Evolutionary conservation across 2,329 filamentous ascomycete genomes (phyloP), one percentile per base, ranked within the genome.

Genomic region (Fusarium metavorans): DNA sequence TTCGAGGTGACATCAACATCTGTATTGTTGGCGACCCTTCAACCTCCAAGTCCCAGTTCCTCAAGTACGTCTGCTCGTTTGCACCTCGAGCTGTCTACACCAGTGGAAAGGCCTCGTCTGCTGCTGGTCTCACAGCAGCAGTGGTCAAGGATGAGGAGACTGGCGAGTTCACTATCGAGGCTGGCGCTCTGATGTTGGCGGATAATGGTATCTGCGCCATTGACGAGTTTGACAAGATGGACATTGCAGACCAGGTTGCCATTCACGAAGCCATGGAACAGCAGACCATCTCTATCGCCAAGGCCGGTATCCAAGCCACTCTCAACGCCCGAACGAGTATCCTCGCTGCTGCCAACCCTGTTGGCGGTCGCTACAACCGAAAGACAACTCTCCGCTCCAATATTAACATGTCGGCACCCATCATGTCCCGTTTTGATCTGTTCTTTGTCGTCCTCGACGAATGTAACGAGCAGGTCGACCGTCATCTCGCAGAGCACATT

Each of bases 211-310:
- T 98, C 78, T 99, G 97, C 83, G 95, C 95, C 69, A 99, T 99
- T 81, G 97, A 99, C 81, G 97, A 99, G 82, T 99, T 99, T 78
- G 97, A 99, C 90, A 99, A 99, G 87, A 99, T 99, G 97, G 97
- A 99, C 80, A 94, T 99, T 72, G 92, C 87, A 62, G 97, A 99
- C 82, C 97, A 99, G 85, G 97, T 99, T 65, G 97, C 97, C 75
- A 99, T 99, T 80, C 97, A 99, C 89, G 97, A 99, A 91, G 97
- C 97, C 69, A 99, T 99, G 97, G 97, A 99, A 90, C 97, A 99
- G 87, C 97, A 99, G 85, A 99, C 97, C 6, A 99, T 99, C 76
- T 98, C 95, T 10, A 99, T 99, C 79, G 96, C 97, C 70, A 99
- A 99, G 85, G 97, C 97, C 6, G 97, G 97, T 79, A 99, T 99